Evolutionary conservation across 352 stramenopile genomes (phyloP).

Genomic region (Pelagophyceae sp.): DNA sequence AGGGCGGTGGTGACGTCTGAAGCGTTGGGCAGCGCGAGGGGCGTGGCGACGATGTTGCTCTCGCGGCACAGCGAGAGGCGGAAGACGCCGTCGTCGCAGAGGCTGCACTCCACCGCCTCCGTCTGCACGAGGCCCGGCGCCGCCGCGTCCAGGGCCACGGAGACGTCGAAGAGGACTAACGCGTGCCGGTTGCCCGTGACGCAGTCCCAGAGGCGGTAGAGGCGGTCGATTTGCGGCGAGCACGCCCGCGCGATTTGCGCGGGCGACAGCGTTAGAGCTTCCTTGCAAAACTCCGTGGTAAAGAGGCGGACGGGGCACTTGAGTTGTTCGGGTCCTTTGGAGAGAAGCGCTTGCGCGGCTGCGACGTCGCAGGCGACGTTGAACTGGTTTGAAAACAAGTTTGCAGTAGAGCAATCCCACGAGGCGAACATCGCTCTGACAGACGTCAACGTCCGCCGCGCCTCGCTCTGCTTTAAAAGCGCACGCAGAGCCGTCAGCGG

Average conservation of each 20-base stretch:
- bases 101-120: background rate
- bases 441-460: background rate
- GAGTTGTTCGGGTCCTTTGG: background rate
- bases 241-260: background rate
- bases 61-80: background rate
- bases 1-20: too few species aligned
- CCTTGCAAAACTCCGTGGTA: slow-evolving; percentile 17
- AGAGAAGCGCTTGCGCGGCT: background rate
- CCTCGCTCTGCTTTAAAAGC: background rate
- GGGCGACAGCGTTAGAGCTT: background rate
- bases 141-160: background rate
- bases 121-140: background rate
- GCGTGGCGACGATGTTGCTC: background rate
- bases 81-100: slow-evolving; percentile 5
- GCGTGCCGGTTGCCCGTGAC: background rate
- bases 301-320: background rate
- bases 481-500: background rate
- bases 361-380: background rate
- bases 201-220: background rate
- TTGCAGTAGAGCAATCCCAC: background rate
- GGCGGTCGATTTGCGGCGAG: background rate
- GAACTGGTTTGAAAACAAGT: slow-evolving; percentile 15
- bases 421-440: background rate
- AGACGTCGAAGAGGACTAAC: background rate
- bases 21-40: too few species aligned